phyloP scores from a whole-genome alignment of 176 grass and related monocot genomes.

The Aegilops tauschii region DNA sequence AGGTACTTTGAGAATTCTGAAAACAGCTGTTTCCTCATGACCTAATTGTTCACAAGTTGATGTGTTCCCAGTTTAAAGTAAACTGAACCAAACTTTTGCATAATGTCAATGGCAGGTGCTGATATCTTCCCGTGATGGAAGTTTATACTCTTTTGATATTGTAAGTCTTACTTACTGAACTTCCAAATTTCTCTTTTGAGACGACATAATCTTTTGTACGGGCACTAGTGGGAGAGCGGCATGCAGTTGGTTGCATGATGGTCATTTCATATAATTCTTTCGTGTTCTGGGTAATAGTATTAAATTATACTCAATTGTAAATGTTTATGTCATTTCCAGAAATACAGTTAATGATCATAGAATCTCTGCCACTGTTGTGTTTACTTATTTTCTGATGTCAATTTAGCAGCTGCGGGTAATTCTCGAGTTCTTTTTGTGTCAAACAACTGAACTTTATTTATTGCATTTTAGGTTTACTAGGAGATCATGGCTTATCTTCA shows the following conservation, averaged over 20 bases:
- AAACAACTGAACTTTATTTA: not conserved
- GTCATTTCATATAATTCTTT: not conserved
- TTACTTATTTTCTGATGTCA: conserved; percentile 4
- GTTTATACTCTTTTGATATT: conserved; percentile 67
- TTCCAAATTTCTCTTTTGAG: not conserved
- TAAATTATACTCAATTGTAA: not conserved
- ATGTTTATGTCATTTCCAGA: not conserved
- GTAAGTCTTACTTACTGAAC: conserved; percentile 49
- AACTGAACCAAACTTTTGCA: conserved; percentile 7
- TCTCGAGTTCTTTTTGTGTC: not conserved
- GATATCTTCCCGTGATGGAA: conserved; percentile 73
- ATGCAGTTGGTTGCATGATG: not conserved
- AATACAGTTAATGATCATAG: not conserved
- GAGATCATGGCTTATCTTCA: not conserved
- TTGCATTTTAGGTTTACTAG: not conserved
- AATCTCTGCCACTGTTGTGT: not conserved
- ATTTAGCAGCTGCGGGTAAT: not conserved
- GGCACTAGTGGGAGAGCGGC: not conserved
- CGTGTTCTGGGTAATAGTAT: not conserved
- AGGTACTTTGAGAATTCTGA: conserved; percentile 40
- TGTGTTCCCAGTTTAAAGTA: not conserved
- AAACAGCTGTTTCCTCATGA: not conserved
- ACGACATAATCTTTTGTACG: not conserved
- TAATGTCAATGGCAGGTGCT: conserved; percentile 55
- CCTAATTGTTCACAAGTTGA: not conserved